A percentile compares a stretch with the other conserved stretches of the same genome.
These are phyloP conservation scores for Macrophomina tecta DNA, from an alignment of 2,329 filamentous ascomycete genomes.

Conservation along the genomic window DNA sequence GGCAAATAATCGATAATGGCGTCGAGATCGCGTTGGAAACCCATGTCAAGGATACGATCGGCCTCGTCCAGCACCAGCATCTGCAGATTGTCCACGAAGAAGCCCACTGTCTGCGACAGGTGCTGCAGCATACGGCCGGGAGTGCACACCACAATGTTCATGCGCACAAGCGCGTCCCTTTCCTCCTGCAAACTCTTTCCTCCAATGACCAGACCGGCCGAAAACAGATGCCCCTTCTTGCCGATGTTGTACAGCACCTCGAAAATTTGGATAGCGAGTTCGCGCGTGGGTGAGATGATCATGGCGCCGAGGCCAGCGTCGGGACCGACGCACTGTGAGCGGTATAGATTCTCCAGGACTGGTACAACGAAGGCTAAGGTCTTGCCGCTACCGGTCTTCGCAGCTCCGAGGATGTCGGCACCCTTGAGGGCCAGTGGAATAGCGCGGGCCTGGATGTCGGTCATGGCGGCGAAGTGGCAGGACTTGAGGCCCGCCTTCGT, in stretches of 20 bases:
- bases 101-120: constrained; percentile 87
- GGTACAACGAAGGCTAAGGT: constrained; percentile 92
- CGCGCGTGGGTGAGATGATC: constrained; percentile 91
- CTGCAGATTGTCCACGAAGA: constrained; percentile 89
- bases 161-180: constrained; percentile 79
- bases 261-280: constrained; percentile 96
- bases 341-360: constrained; percentile 89
- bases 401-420: constrained; percentile 87
- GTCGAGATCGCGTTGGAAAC: constrained; percentile 88
- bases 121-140: constrained; percentile 95
- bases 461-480: constrained; percentile 87
- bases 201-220: constrained; percentile 90
- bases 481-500: constrained; percentile 80
- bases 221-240: constrained; percentile 81
- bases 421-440: constrained; percentile 87
- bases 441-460: constrained; percentile 89
- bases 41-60: constrained; percentile 97
- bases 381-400: constrained; percentile 95
- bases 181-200: constrained; percentile 90
- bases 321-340: constrained; percentile 84
- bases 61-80: constrained; percentile 95
- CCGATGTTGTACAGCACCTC: constrained; percentile 91
- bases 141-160: constrained; percentile 98
- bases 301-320: constrained; percentile 88
- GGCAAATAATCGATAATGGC: constrained; percentile 92